phyloP scores from a whole-genome alignment of 148 eudicot genomes.

The Dysphania ambrosioides region DNA sequence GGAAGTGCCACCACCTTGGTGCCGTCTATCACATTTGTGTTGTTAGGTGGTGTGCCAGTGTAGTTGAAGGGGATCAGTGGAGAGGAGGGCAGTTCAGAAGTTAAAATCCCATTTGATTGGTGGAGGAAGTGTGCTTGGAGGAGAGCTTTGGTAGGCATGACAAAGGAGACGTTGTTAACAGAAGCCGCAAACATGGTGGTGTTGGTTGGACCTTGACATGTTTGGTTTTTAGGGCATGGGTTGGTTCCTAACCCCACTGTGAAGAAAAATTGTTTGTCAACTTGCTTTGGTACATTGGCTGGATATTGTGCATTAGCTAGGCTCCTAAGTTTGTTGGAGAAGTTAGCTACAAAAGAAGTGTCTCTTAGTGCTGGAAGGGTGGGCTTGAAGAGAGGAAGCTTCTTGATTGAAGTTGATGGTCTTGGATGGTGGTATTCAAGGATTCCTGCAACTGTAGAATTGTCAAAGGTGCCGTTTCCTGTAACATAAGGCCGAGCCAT shows the following conservation, averaged over 20 bases:
- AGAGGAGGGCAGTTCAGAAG: constrained; percentile 46
- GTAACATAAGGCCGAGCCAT: no score
- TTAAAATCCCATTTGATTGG: constrained; percentile 44
- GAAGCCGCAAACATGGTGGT: constrained; percentile 47
- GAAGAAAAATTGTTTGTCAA: no score
- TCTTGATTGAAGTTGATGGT: no score
- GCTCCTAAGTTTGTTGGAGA: no score
- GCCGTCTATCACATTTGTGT: constrained; percentile 39
- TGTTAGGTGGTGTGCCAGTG: constrained; percentile 58
- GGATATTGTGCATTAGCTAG: no score
- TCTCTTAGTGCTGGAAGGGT: no score
- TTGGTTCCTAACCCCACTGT: constrained; percentile 58
- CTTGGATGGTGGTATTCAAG: no score
- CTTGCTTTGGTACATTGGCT: no score
- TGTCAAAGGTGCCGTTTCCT: no score
- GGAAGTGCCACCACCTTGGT: constrained; percentile 53
- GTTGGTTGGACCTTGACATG: constrained; percentile 57
- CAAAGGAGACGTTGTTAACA: constrained; percentile 61
- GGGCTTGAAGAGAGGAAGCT: no score
- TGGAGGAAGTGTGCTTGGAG: constrained; percentile 50
- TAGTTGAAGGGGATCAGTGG: constrained; percentile 61
- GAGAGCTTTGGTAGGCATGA: constrained; percentile 49
- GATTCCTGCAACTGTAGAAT: no score
- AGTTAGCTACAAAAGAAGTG: no score
- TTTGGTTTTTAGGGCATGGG: constrained; percentile 38